Percentiles rank a stretch among this genome's conserved stretches.
These are phyloP conservation scores for Phtheirospermum japonicum DNA, from an alignment of 257 asterid species.

Conservation along the genomic window DNA sequence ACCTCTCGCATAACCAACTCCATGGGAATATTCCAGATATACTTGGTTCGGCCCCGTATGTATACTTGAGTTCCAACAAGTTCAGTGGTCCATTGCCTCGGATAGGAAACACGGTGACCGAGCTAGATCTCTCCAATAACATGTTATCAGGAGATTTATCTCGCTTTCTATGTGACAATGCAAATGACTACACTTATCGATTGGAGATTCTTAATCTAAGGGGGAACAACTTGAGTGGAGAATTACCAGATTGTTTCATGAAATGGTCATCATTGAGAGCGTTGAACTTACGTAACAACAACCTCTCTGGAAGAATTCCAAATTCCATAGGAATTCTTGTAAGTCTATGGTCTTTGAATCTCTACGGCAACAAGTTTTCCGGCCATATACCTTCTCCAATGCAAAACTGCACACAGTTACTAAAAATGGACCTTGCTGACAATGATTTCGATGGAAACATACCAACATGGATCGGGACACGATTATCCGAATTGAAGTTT, in stretches of 20 bases:
- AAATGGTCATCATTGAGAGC: conserved; percentile 18
- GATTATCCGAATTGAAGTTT: conserved; percentile 20
- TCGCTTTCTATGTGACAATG: conserved; percentile 24
- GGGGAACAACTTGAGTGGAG: conserved; percentile 31
- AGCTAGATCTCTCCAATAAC: conserved; percentile 38
- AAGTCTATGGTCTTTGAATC: conserved; percentile 24
- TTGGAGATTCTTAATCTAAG: conserved; percentile 30
- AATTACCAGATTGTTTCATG: conserved; percentile 39
- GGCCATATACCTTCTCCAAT: conserved; percentile 34
- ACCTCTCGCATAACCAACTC: conserved; percentile 36
- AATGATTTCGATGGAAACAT: conserved; percentile 32
- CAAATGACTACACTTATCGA: too few species aligned
- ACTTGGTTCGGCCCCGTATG: neutral
- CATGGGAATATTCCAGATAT: conserved; percentile 26
- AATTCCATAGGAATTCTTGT: conserved; percentile 28
- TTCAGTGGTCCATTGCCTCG: too few species aligned
- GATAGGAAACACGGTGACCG: neutral
- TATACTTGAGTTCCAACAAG: conserved; percentile 26
- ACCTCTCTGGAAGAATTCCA: conserved; percentile 34
- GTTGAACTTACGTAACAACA: conserved; percentile 35
- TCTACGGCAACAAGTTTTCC: conserved; percentile 28
- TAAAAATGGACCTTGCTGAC: conserved; percentile 29
- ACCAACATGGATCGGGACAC: conserved; percentile 31
- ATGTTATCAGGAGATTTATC: conserved; percentile 28
- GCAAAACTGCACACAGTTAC: conserved; percentile 21